Base-by-base conservation (phyloP, 2,329 filamentous ascomycete genomes). In the Stemphylium vesicarium region DNA sequence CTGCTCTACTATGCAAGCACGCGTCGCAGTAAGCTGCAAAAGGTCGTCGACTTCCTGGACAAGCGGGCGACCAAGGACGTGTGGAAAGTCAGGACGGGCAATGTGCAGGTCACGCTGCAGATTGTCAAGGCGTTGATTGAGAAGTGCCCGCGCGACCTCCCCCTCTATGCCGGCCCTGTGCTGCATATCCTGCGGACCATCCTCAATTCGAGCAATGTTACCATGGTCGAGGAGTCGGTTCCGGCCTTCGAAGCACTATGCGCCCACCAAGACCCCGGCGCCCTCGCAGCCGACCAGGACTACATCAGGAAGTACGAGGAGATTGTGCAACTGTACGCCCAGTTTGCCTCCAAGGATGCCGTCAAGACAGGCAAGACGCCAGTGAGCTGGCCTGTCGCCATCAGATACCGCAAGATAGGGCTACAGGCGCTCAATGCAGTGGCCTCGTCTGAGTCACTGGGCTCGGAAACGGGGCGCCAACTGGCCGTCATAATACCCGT, bases 1-100 rank as follows among this genome's bases (percentile, higher is more conserved):
- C 85, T 99, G 62, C 86, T 98, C 50, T 98, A 96, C 83, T 98
- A 99, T 81, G 92, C 91, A 58, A 96, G 91, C 73, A 96, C 93
- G 66, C 91, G 94, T 57, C 88, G 92, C 63, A 94, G 91, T 78
- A 99, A 98, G 83, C 87, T 98, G 67, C 91, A 95, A 71, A 99
- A 99, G 79, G 93, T 99, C 64, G 92, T 92, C 75, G 88, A 87
- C 66, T 99, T 97, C 73, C 83, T 99, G 62, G 93, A 98, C 80
- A 96, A 94, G 82, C 92, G 94, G 80, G 95, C 92, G 18, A 90
- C 90, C 58, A 89, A 87, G 71, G 95, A 99, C 80, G 92, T 97
- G 63, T 96, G 89, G 86, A 90, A 91, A 72, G 85, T 87, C 75
- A 88, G 92, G 71, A 91, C 95, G 72, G 93, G 93, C 64, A 96